Evolutionary conservation across 352 stramenopile genomes (phyloP).

Genomic region (Plasmopara muralis): DNA sequence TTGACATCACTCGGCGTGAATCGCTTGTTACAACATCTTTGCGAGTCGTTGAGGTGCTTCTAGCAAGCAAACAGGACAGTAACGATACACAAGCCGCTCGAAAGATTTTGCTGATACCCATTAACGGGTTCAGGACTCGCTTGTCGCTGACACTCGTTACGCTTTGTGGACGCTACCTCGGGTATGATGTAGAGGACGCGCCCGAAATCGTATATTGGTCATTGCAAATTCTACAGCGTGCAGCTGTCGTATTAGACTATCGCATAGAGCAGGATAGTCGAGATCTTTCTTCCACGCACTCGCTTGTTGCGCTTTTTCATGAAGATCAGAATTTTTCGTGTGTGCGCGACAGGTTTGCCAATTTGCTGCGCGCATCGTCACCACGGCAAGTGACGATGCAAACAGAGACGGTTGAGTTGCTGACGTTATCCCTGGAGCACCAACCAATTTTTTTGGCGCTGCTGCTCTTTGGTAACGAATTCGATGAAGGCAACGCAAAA

Average conservation of each 20-base stretch:
- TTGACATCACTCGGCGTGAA: constrained; percentile 26
- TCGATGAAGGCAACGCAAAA: constrained; percentile 14
- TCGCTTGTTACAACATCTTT: constrained; percentile 41
- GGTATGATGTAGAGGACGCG: constrained; percentile 34
- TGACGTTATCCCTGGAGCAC: constrained; percentile 47
- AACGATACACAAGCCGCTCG: constrained; percentile 12
- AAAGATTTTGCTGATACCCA: constrained; percentile 36
- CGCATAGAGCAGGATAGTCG: constrained; percentile 13
- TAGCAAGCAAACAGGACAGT: constrained; percentile 8
- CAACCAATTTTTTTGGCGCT: constrained; percentile 58
- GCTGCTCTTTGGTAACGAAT: constrained; percentile 33
- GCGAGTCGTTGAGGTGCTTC: constrained; percentile 36
- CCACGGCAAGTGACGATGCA: constrained; percentile 16
- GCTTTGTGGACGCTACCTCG: constrained; percentile 47
- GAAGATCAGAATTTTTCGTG: constrained; percentile 31
- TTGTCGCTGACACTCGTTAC: constrained; percentile 45
- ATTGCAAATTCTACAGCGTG: constrained; percentile 46
- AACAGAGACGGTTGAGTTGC: constrained; percentile 44
- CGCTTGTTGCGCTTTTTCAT: constrained; percentile 47
- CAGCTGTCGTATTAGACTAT: constrained; percentile 27
- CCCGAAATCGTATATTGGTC: constrained; percentile 36
- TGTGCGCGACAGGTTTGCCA: constrained; percentile 35
- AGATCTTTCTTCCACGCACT: constrained; percentile 29
- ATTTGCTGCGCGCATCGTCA: constrained; percentile 26
- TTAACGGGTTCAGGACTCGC: constrained; percentile 27